phyloP scores from a whole-genome alignment of 768 basidiomycete genomes.

The Tricholomella constricta region DNA sequence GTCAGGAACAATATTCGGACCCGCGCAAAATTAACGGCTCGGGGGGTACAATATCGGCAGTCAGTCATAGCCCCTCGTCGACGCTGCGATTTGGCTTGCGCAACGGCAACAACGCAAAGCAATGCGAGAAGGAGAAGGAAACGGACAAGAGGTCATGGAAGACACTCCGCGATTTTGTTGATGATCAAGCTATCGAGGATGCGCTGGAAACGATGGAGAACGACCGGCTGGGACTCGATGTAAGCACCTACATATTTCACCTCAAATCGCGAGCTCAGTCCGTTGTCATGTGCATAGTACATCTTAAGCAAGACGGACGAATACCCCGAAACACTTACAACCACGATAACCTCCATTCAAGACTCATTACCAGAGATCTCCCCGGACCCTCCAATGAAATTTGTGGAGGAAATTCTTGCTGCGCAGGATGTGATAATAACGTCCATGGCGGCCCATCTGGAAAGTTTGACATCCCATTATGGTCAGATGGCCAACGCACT shows the following conservation, averaged over 20 bases:
- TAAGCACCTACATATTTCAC: slow-evolving; percentile 32
- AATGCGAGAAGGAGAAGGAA: slow-evolving; percentile 23
- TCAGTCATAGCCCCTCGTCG: slow-evolving; percentile 43
- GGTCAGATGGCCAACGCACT: slow-evolving; percentile 74
- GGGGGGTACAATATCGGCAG: slow-evolving; percentile 8
- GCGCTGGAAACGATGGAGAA: slow-evolving; percentile 71
- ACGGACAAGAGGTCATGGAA: slow-evolving; percentile 70
- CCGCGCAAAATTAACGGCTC: slow-evolving; percentile 16
- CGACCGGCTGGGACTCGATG: slow-evolving; percentile 69
- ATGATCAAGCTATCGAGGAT: slow-evolving; percentile 81
- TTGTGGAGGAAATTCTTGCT: slow-evolving; percentile 50
- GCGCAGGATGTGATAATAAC: slow-evolving; percentile 59
- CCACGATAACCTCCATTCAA: slow-evolving; percentile 57
- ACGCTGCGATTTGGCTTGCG: slow-evolving; percentile 33
- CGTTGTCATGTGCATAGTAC: slow-evolving; percentile 42
- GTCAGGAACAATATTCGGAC: slow-evolving; percentile 24
- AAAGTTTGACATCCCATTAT: slow-evolving; percentile 73
- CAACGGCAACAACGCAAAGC: slow-evolving; percentile 17
- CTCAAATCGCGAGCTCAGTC: background rate
- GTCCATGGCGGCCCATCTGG: slow-evolving; percentile 74
- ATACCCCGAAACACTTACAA: slow-evolving; percentile 64
- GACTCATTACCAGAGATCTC: slow-evolving; percentile 45
- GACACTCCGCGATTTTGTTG: slow-evolving; percentile 82
- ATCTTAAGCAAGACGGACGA: slow-evolving; percentile 62
- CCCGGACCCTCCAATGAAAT: slow-evolving; percentile 10